A percentile compares a stretch with the other conserved stretches of the same genome.
phyloP scores from a whole-genome alignment of 108 stramenopile genomes.

The Cylindrotheca fusiformis region DNA sequence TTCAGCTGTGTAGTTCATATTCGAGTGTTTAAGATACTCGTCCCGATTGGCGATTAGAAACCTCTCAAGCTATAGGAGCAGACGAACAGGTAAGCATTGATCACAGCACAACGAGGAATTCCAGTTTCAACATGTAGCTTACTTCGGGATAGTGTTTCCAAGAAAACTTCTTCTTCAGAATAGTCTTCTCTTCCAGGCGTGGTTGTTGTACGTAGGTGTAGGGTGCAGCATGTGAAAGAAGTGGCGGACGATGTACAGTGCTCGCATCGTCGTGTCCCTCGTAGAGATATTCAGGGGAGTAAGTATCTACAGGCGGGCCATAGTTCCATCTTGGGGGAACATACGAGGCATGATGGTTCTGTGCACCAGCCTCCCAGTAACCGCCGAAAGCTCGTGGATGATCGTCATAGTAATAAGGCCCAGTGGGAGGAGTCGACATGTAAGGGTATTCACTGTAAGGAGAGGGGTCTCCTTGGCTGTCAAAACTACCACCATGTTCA shows the following conservation, averaged over 20 bases:
- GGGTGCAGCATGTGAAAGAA: slow-evolving; percentile 9
- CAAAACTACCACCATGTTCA: slow-evolving; percentile 25
- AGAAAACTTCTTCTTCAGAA: slow-evolving; percentile 79
- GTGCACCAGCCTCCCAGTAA: slow-evolving; percentile 6
- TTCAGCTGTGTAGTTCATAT: slow-evolving; percentile 83
- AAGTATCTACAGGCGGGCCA: slow-evolving; percentile 2
- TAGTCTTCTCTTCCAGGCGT: slow-evolving; percentile 48
- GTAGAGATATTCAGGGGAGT: not conserved
- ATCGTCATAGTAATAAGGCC: slow-evolving; percentile 9
- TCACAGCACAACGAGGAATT: not conserved
- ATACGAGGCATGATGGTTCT: not conserved
- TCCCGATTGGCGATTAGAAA: slow-evolving; percentile 86
- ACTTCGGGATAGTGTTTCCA: slow-evolving; percentile 91
- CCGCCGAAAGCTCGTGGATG: not conserved
- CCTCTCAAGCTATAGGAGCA: slow-evolving; percentile 62
- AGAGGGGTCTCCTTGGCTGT: slow-evolving; percentile 23
- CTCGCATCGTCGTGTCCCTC: not conserved
- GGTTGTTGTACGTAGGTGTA: slow-evolving; percentile 56
- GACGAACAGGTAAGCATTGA: not conserved
- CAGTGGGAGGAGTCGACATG: slow-evolving; percentile 3
- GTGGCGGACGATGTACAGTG: slow-evolving; percentile 6
- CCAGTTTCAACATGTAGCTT: slow-evolving; percentile 19
- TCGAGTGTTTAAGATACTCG: slow-evolving; percentile 80
- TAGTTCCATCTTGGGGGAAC: slow-evolving; percentile 4
- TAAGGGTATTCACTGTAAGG: slow-evolving; percentile 10